Evolutionary conservation across 2,329 filamentous ascomycete species (phyloP).

Genomic region (Trichoderma sp.): DNA sequence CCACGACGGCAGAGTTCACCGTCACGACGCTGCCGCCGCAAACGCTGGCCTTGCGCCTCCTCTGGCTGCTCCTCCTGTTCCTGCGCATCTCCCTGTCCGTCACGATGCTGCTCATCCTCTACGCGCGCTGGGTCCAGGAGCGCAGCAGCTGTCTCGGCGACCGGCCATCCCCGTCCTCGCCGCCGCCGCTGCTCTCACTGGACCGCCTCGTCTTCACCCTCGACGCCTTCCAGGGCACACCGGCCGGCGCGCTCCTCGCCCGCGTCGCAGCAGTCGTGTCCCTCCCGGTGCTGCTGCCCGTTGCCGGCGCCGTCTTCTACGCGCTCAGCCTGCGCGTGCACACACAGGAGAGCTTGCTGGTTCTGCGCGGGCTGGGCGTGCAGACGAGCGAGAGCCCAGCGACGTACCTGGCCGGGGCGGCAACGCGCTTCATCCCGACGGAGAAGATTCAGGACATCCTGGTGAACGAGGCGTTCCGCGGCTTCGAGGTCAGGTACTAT

Average conservation of each 20-base stretch:
- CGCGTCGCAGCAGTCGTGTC: constrained; percentile 36
- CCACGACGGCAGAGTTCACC: constrained; percentile 88
- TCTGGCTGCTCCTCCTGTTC: constrained; percentile 43
- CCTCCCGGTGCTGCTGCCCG: constrained; percentile 39
- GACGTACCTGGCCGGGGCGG: constrained; percentile 56
- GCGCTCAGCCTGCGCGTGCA: constrained; percentile 46
- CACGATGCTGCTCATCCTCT: constrained; percentile 46
- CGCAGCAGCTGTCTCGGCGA: constrained; percentile 28
- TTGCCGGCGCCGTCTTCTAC: constrained; percentile 40
- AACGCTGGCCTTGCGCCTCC: constrained; percentile 46
- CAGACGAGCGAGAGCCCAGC: constrained; percentile 69
- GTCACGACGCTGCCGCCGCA: constrained; percentile 72
- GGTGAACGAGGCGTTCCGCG: constrained; percentile 90
- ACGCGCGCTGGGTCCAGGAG: constrained; percentile 44
- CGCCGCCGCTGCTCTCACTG: constrained; percentile 21
- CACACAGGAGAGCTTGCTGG: constrained; percentile 77
- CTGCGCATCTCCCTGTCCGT: constrained; percentile 43
- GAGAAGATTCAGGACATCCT: constrained; percentile 89
- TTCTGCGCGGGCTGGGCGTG: constrained; percentile 83
- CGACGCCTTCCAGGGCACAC: constrained; percentile 29
- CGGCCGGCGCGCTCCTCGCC: constrained; percentile 33
- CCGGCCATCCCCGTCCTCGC: constrained; percentile 4
- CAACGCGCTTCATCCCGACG: constrained; percentile 73
- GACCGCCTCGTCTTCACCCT: constrained; percentile 29
- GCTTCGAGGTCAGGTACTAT: constrained; percentile 88